These are phyloP conservation scores for Termitomyces titanicus DNA, from an alignment of 768 basidiomycete genomes.

Conservation along the genomic window DNA sequence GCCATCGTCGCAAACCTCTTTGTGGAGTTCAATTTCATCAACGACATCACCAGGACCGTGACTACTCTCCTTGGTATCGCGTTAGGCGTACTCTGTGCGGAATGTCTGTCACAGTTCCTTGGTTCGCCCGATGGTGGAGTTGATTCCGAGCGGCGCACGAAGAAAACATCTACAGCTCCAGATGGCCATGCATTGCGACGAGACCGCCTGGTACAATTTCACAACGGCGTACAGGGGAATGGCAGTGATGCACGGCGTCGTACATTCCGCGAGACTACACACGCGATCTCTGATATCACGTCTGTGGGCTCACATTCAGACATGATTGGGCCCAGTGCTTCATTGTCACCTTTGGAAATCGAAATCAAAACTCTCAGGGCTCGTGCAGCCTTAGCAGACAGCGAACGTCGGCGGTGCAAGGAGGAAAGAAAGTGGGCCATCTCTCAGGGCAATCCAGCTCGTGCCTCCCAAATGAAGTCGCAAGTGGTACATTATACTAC, in stretches of 20 bases:
- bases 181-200: conserved; percentile 20
- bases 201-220: conserved; percentile 46
- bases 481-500: conserved; percentile 79
- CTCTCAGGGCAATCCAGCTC: conserved; percentile 70
- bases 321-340: conserved; percentile 52
- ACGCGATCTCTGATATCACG: conserved; percentile 51
- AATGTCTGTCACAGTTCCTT: conserved; percentile 64
- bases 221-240: conserved; percentile 34
- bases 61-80: conserved; percentile 64
- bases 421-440: conserved; percentile 88
- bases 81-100: conserved; percentile 67
- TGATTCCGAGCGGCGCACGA: conserved; percentile 29
- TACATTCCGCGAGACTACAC: conserved; percentile 19
- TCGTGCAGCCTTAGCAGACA: conserved; percentile 77
- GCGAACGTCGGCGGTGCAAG: conserved; percentile 76
- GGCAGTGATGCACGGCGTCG: conserved; percentile 26
- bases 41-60: conserved; percentile 52
- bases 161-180: conserved; percentile 19
- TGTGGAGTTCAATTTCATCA: conserved; percentile 53
- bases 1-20: conserved; percentile 59
- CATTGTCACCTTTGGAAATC: conserved; percentile 64
- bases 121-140: conserved; percentile 39
- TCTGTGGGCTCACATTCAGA: conserved; percentile 72
- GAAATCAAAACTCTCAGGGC: conserved; percentile 75
- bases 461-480: conserved; percentile 79